phyloP scores from a whole-genome alignment of 768 basidiomycete genomes.

The Trametes coccinea region DNA sequence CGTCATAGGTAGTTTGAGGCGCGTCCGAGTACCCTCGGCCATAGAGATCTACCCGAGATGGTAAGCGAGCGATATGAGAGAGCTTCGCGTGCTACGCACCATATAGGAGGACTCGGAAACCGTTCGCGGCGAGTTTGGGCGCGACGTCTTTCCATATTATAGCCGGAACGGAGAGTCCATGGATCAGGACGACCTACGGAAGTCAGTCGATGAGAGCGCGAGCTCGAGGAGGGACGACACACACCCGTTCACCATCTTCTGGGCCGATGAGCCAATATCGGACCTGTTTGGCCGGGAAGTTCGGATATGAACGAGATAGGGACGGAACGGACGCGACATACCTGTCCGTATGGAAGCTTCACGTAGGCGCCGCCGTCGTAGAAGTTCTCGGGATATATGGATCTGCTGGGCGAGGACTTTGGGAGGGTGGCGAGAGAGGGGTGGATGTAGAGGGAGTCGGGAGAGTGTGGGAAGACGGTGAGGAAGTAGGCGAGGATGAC shows the following conservation, averaged over 20 bases:
- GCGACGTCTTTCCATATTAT: conserved; percentile 79
- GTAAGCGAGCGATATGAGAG: too few species aligned
- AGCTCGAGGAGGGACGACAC: background rate
- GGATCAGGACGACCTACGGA: conserved; percentile 70
- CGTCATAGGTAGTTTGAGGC: conserved; percentile 66
- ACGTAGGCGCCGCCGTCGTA: conserved; percentile 66
- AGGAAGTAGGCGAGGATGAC: conserved; percentile 62
- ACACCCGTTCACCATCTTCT: conserved; percentile 64
- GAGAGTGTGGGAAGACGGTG: conserved; percentile 64
- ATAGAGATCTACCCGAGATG: conserved; percentile 58
- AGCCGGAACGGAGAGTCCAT: conserved; percentile 75
- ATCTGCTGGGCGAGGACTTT: conserved; percentile 54
- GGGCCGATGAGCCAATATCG: conserved; percentile 81
- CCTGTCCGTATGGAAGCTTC: conserved; percentile 63
- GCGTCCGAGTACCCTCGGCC: conserved; percentile 85
- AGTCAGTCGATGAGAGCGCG: background rate
- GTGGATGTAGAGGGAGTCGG: conserved; percentile 49
- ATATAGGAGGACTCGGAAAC: conserved; percentile 75
- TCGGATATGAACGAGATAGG: conserved; percentile 10
- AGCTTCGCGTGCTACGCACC: conserved; percentile 39
- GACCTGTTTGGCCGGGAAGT: conserved; percentile 42
- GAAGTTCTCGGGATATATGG: conserved; percentile 72
- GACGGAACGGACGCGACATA: conserved; percentile 32
- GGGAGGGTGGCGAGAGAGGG: conserved; percentile 65
- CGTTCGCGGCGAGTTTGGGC: conserved; percentile 57